Conservation (phyloP, 345 rosid species). For the Lumnitzera littorea region DNA sequence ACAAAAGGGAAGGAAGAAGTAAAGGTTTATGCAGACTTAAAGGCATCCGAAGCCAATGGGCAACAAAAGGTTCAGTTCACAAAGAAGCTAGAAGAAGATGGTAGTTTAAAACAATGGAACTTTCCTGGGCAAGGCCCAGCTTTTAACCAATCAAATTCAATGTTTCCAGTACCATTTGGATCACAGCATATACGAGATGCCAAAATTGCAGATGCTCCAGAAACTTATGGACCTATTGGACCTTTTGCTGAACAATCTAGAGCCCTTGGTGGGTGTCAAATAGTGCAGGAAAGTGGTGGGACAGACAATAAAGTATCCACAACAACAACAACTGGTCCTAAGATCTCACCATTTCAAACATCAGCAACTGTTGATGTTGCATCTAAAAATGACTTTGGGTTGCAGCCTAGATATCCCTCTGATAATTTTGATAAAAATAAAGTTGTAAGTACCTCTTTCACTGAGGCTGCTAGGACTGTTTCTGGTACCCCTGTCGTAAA, state of each 20-base stretch:
- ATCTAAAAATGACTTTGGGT: conserved; percentile 24
- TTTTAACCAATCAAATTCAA: conserved; percentile 30
- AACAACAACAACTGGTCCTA: conserved; percentile 25
- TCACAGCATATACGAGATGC: conserved; percentile 9
- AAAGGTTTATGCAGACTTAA: conserved; percentile 4
- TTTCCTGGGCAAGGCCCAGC: conserved; percentile 22
- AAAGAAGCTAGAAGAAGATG: conserved; percentile 23
- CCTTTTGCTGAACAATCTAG: conserved; percentile 27
- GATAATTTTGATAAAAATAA: conserved; percentile 25
- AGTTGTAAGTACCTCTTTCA: conserved; percentile 21
- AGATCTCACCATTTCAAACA: conserved; percentile 31
- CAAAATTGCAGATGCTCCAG: conserved; percentile 26
- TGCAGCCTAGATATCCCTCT: conserved; percentile 20
- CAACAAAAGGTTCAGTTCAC: conserved; percentile 21
- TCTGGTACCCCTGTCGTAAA: conserved; percentile 29
- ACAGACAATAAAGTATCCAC: conserved; percentile 23
- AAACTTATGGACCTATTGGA: conserved; percentile 23
- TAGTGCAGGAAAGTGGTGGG: conserved; percentile 23
- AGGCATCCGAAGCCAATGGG: conserved; percentile 19
- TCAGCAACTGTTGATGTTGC: conserved; percentile 30
- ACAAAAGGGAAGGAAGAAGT: conserved; percentile 7
- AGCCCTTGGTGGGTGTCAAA: conserved; percentile 18
- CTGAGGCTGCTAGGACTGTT: conserved; percentile 23
- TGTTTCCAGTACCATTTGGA: conserved; percentile 22
- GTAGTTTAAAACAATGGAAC: conserved; percentile 25